These are phyloP conservation scores for Solanum dulcamara DNA, from an alignment of 257 asterid genomes.

Conservation along the genomic window DNA sequence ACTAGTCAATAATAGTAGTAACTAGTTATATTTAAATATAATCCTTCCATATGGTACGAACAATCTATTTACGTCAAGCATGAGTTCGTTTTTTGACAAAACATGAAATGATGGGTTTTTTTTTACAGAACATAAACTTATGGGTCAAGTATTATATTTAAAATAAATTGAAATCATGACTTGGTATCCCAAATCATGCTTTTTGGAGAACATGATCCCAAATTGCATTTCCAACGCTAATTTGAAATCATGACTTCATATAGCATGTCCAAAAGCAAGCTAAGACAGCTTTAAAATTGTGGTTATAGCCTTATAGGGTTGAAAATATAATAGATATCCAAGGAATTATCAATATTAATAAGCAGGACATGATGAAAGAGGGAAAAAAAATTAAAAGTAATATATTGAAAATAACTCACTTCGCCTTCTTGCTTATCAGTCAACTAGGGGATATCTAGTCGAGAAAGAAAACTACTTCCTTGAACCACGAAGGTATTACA, in stretches of 20 bases:
- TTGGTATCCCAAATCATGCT: too few relatives aligned
- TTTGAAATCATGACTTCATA: not conserved
- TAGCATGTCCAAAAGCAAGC: not conserved
- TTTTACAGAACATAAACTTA: too few relatives aligned
- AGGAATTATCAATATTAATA: not conserved
- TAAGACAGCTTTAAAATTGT: not conserved
- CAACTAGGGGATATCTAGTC: not conserved
- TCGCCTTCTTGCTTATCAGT: not conserved
- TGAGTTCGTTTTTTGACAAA: too few relatives aligned
- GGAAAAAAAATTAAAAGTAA: not conserved
- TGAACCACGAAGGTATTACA: not conserved
- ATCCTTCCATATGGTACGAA: too few relatives aligned
- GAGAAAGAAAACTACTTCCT: not conserved
- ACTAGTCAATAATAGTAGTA: too few relatives aligned
- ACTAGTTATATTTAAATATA: too few relatives aligned
- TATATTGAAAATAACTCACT: not conserved
- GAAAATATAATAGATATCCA: not conserved
- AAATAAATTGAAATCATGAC: too few relatives aligned
- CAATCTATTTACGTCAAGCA: too few relatives aligned
- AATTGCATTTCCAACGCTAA: not conserved
- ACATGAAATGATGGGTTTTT: too few relatives aligned
- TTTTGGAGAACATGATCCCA: not conserved
- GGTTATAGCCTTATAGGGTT: not conserved
- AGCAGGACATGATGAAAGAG: not conserved
- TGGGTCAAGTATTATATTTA: too few relatives aligned